Percentiles rank a stretch among this genome's conserved stretches.
Evolutionary conservation across 2,329 filamentous ascomycete genomes (phyloP).

Genomic region (Xylaria sp.): DNA sequence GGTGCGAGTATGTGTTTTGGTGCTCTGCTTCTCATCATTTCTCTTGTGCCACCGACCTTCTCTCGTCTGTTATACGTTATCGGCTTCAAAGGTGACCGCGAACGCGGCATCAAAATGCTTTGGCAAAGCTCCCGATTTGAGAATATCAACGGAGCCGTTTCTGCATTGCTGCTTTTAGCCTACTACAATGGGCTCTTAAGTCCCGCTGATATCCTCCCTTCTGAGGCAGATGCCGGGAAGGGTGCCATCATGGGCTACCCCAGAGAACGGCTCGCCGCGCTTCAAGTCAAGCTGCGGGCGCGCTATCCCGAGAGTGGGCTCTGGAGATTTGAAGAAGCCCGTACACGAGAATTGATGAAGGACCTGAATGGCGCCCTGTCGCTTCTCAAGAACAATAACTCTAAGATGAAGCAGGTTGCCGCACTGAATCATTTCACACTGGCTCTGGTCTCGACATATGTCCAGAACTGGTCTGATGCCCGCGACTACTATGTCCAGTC

Average conservation of each 20-base stretch:
- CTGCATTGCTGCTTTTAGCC: constrained; percentile 71
- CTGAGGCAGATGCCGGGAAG: constrained; percentile 48
- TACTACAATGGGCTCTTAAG: constrained; percentile 87
- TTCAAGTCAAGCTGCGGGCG: constrained; percentile 68
- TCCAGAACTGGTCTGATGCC: constrained; percentile 70
- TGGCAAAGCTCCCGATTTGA: constrained; percentile 83
- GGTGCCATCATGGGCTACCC: constrained; percentile 66
- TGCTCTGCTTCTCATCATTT: constrained; percentile 78
- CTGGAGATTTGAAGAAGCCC: constrained; percentile 84
- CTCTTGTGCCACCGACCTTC: constrained; percentile 87
- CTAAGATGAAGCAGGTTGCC: constrained; percentile 81
- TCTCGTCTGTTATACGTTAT: constrained; percentile 80
- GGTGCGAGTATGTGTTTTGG: constrained; percentile 88
- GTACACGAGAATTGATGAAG: constrained; percentile 63
- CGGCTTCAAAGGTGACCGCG: constrained; percentile 84
- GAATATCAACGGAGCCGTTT: constrained; percentile 89
- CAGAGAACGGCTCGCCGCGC: constrained; percentile 54
- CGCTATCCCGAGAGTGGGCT: constrained; percentile 77
- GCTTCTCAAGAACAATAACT: constrained; percentile 55
- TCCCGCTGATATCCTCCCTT: constrained; percentile 80
- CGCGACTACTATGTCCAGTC: constrained; percentile 69
- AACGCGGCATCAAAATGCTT: constrained; percentile 75
- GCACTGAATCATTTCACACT: constrained; percentile 83
- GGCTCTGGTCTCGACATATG: constrained; percentile 70
- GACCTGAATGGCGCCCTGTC: constrained; percentile 62